Evolutionary conservation across 2,329 filamentous ascomycete species (phyloP).

Genomic region (Penicillium nordicum): DNA sequence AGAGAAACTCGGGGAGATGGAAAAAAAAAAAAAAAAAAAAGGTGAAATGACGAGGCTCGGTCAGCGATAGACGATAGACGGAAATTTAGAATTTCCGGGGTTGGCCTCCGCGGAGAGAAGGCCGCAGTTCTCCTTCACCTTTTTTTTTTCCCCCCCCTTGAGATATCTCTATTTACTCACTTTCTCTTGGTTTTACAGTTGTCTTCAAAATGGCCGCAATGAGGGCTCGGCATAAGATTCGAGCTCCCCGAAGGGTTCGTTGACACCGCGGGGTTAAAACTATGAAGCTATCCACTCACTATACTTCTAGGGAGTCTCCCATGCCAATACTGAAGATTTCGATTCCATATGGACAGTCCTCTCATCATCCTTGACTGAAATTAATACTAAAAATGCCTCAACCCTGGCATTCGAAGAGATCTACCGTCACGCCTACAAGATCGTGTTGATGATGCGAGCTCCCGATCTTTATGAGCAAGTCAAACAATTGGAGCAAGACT

Average conservation of each 20-base stretch:
- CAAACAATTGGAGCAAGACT: slow-evolving; percentile 73
- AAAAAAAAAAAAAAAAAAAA: not conserved
- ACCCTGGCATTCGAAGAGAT: slow-evolving; percentile 90
- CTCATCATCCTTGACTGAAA: slow-evolving; percentile 73
- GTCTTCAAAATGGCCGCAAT: slow-evolving; percentile 46
- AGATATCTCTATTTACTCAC: not conserved
- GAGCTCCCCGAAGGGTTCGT: slow-evolving; percentile 64
- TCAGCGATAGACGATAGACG: slow-evolving; percentile 13
- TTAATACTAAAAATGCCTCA: slow-evolving; percentile 88
- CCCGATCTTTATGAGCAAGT: slow-evolving; percentile 77
- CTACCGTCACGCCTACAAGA: slow-evolving; percentile 90
- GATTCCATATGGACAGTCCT: slow-evolving; percentile 80
- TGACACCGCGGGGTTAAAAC: slow-evolving; percentile 1
- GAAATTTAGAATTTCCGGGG: slow-evolving; percentile 12
- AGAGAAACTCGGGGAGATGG: too few species aligned
- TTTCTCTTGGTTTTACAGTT: not conserved
- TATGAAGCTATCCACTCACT: slow-evolving; percentile 12
- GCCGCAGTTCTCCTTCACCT: slow-evolving; percentile 7
- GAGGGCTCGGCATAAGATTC: slow-evolving; percentile 60
- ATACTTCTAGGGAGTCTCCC: slow-evolving; percentile 50
- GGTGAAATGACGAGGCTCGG: slow-evolving; percentile 8
- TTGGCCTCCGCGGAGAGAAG: slow-evolving; percentile 28
- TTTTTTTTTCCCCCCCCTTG: not conserved
- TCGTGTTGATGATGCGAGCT: slow-evolving; percentile 85
- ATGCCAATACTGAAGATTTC: slow-evolving; percentile 67